Base-by-base conservation (phyloP, 1,284 basidiomycete species). In the Sphaerobolus stellatus region DNA sequence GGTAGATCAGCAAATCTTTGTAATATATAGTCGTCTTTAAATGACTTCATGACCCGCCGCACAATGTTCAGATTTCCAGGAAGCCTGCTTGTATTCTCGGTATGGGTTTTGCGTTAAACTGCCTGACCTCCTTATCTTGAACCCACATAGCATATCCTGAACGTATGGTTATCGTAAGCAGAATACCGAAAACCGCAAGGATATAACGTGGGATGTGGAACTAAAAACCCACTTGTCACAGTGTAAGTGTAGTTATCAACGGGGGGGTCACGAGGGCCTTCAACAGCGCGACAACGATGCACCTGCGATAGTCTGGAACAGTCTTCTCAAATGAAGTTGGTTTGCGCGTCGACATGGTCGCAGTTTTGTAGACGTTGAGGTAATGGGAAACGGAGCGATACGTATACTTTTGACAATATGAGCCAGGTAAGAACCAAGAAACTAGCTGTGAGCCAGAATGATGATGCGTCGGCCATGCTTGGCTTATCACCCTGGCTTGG, bases 21-120 rank as follows among this genome's bases (percentile, higher is more conserved):
- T 34, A 79, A 73, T 9, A 84, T 71, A 62, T 88, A 88, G 57
- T 74, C 77, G 24, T 74, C 78, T 60, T 78, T 76, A 66, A 81
- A 79, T 1, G 78, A 77, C 25, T 73, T 71, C 62, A 78, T 73
- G 71, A 86, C 76, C 56, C 71, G 73, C 34, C 85, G 65, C 54
- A 88, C 72, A 41, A 88, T 66, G 64, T 89, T 87, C 57, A 88
- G 71, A 63, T 88, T 88, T 22, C 87, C 86, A 5, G 84, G 85
- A 83, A 84, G 86, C 69, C 78, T 82, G 5, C 86, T 18, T 76
- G 68, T 14, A 88, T 80, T 25, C 75, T 70, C 4, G 82, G 80
- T 48, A 86, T 80, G 2, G 69, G 71, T 27, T 18, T 43, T 11
- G 41, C 41, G 18, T 43, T 43, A 22, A 43, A 27, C 11, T 9